phyloP scores from a whole-genome alignment of 2,329 filamentous ascomycete genomes.

The Aspergillus sp. region DNA sequence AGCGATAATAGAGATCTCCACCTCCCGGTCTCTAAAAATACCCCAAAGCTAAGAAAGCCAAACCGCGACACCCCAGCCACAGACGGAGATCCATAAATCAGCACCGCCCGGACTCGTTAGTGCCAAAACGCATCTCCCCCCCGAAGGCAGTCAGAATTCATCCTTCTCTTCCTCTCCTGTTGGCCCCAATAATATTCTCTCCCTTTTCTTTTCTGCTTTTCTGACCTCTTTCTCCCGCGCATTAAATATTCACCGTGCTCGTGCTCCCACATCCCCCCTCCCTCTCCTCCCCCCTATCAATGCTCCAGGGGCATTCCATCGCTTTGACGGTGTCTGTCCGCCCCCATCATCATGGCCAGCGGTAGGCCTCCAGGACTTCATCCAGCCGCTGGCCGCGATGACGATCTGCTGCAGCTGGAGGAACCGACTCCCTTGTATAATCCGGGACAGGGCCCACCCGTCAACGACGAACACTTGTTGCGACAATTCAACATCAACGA shows the following conservation, averaged over 20 bases:
- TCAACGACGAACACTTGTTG: constrained; percentile 78
- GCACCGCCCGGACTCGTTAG: constrained; percentile 5
- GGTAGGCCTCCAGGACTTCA: constrained; percentile 56
- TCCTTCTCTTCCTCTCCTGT: neutral
- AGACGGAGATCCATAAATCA: constrained; percentile 5
- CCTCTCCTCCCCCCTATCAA: constrained; percentile 27
- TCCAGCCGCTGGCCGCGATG: constrained; percentile 44
- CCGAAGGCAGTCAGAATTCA: constrained; percentile 5
- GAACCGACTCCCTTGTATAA: constrained; percentile 58
- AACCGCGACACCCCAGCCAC: neutral
- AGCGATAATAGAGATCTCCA: no score
- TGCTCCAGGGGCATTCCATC: constrained; percentile 36
- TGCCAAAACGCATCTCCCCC: constrained; percentile 2
- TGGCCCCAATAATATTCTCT: neutral
- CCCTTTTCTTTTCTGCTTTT: neutral
- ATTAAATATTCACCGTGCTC: constrained; percentile 5
- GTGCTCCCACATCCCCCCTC: constrained; percentile 1
- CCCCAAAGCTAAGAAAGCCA: neutral
- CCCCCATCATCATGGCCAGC: constrained; percentile 44
- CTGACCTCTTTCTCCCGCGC: neutral
- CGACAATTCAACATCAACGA: constrained; percentile 71
- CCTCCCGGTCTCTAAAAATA: neutral
- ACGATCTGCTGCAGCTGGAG: constrained; percentile 44
- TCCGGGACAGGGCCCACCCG: constrained; percentile 72
- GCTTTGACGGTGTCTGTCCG: constrained; percentile 36